phyloP scores from a whole-genome alignment of 148 eudicot genomes.

The Chenopodium album region DNA sequence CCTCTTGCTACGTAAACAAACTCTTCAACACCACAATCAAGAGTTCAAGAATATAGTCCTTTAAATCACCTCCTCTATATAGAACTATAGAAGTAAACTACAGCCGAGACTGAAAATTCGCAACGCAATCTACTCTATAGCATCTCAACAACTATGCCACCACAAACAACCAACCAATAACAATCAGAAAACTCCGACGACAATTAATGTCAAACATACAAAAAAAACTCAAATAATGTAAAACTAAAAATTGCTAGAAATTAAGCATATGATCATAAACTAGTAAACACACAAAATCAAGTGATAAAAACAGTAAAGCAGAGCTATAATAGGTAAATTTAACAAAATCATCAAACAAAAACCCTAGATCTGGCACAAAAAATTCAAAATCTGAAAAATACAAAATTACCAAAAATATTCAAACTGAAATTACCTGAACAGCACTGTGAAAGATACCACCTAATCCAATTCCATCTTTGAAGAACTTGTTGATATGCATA shows the following conservation, averaged over 20 bases:
- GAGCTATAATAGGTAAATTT: neutral
- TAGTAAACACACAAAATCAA: neutral
- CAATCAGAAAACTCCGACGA: neutral
- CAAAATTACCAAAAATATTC: neutral
- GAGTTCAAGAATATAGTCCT: no score
- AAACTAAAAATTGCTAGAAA: neutral
- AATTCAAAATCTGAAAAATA: no score
- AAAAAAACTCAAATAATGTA: neutral
- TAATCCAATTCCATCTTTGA: constrained; percentile 83
- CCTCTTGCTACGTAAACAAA: no score
- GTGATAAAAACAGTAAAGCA: neutral
- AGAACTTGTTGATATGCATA: constrained; percentile 83
- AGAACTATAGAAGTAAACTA: no score
- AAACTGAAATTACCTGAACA: constrained; percentile 52
- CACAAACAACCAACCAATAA: neutral
- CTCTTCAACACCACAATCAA: no score
- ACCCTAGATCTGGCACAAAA: constrained; percentile 44
- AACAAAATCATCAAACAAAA: constrained; percentile 14
- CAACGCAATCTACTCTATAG: neutral
- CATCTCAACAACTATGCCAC: neutral
- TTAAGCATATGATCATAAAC: neutral
- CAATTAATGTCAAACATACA: no score
- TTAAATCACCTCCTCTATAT: no score
- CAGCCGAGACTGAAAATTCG: neutral
- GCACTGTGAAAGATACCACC: constrained; percentile 95